Base-by-base conservation (phyloP, 169 alveolate genomes). In the Cytauxzoon felis region DNA sequence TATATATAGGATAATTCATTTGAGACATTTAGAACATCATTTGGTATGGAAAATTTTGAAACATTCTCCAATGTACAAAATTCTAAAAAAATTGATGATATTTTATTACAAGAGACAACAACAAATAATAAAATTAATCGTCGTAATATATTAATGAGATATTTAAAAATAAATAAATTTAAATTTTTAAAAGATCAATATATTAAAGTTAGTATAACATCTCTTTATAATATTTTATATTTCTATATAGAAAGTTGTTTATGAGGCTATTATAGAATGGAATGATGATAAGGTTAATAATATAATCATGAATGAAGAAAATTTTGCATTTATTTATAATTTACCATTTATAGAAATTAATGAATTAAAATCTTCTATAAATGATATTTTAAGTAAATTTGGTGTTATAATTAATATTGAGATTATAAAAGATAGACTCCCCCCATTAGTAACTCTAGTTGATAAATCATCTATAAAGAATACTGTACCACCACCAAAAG, bases 201-300 rank as follows among this genome's bases (percentile, higher is more conserved):
- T 33, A 69, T 63, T 3, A 63, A 70, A 70, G 84, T 73, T 40
- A 4, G 78, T 63, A 18, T 0, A 36, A 8, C 6, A 41, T 1
- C 0, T 45, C 16, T 9, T 6, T 0, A 5, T 18, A 32, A n/a
- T 3, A n/a, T 11, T n/a, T 13, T 36, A 0, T 3, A 5, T 5
- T 5, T 21, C 2, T 21, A 0, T 6, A 1, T 42, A 73, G 84
- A 73, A 71, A 61, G 82, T 76, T 0, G 82, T 73, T 9, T 73
- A 65, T 38, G 84, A 73, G 42, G 78, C 80, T 11, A 63, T 49
- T 56, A 64, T 73, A 13, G 79, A 73, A 43, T 73, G 84, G 84
- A n/a, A 19, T 27, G 78, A 73, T 27, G 62, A 40, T 5, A 43
- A 38, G 24, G 61, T 73, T 11, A 59, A 65, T 18, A 52, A 32